Evolutionary conservation across 768 basidiomycete genomes (phyloP), one percentile per base, ranked within the genome.

Genomic region (Daedaleopsis nitida): DNA sequence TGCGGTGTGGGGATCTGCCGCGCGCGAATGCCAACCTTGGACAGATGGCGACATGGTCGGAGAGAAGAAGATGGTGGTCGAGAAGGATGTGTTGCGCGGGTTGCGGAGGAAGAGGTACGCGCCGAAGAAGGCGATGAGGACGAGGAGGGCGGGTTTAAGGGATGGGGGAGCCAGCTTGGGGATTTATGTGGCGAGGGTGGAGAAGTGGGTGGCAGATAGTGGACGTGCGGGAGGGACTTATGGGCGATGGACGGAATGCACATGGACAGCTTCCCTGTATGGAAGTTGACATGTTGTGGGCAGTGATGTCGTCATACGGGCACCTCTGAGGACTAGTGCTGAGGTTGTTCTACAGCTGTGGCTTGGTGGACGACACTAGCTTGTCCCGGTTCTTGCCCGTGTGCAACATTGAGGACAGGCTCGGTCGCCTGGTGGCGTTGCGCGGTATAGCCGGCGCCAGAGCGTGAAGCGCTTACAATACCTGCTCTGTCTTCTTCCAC

Each of bases 171-270:
- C 62, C 62, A 63, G 62, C 34, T 55, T 59, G 47, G 34, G 19
- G 35, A 16, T 24, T 49, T 49, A 49, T 48, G 17, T 14, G 55
- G 23, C 5, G n/a, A 39, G 57, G 52, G 23, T 7, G 56, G 21
- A 23, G 47, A 39, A 49, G 42, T 10, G 16, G 6, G 8, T n/a
- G n/a, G n/a, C n/a, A n/a, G n/a, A n/a, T n/a, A n/a, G 59, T 49
- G 19, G 47, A 23, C 24, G 47, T 23, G 1, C 19, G 21, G 47
- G 23, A 49, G 47, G 23, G 4, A 24, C 47, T 16, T 24, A 24
- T n/a, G 17, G n/a, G 19, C 21, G n/a, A 11, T n/a, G 16, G 11
- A 12, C 5, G n/a, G n/a, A 47, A 91, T 96, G 0, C 84, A 42
- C 39, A 42, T 42, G 39, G 27, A 32, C 27, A 32, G 27, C 27